These are phyloP conservation scores for Aspergillus alliaceus DNA, from an alignment of 2,329 filamentous ascomycete genomes.

Conservation along the genomic window DNA sequence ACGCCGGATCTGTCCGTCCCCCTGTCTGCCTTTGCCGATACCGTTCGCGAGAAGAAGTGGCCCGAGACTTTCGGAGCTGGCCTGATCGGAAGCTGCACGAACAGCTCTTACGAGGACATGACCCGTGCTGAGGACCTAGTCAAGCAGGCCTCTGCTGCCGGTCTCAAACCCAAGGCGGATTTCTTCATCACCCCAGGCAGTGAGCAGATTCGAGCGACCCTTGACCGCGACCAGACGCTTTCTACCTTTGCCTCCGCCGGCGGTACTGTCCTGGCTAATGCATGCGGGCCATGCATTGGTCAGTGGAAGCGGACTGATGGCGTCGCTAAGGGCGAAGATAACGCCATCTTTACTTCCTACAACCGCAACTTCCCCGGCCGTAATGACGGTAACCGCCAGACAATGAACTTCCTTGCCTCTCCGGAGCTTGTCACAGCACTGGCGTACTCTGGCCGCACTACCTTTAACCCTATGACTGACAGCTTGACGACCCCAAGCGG, in stretches of 20 bases:
- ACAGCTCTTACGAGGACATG: constrained; percentile 99
- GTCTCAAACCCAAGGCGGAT: constrained; percentile 81
- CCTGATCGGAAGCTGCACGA: constrained; percentile 96
- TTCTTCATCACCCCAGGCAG: constrained; percentile 97
- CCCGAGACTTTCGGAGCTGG: constrained; percentile 87
- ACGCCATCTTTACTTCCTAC: constrained; percentile 95
- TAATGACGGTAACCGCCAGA: constrained; percentile 93
- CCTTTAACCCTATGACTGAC: constrained; percentile 95
- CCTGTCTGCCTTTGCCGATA: constrained; percentile 82
- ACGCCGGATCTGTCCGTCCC: constrained; percentile 94
- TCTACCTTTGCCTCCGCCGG: constrained; percentile 83
- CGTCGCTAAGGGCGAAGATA: constrained; percentile 77
- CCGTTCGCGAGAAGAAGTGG: constrained; percentile 83
- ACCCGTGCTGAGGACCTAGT: constrained; percentile 90
- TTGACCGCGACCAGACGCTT: constrained; percentile 85
- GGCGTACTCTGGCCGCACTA: constrained; percentile 86
- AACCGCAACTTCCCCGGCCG: constrained; percentile 98
- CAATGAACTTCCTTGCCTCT: constrained; percentile 98
- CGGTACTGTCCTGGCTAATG: constrained; percentile 87
- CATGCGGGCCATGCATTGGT: constrained; percentile 90
- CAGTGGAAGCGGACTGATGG: constrained; percentile 94
- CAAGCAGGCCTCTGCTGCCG: constrained; percentile 85
- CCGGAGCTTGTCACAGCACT: constrained; percentile 97
- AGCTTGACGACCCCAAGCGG: constrained; percentile 76
- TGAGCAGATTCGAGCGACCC: constrained; percentile 92